phyloP scores from a whole-genome alignment of 306 rosid genomes.

The Cucumis cinereus region DNA sequence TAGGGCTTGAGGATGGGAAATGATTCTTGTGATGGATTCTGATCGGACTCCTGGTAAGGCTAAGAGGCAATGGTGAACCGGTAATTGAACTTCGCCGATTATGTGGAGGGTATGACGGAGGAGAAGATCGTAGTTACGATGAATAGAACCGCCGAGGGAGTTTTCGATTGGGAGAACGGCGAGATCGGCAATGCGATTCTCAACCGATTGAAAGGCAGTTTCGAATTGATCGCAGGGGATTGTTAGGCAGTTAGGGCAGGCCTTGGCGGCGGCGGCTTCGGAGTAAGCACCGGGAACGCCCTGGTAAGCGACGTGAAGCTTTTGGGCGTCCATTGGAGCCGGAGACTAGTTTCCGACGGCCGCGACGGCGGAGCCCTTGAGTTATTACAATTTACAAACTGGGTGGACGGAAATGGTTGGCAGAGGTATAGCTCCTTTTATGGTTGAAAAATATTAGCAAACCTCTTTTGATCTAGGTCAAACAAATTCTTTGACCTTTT shows the following conservation, averaged over 20 bases:
- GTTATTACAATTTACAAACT: background rate
- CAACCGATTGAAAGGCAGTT: slow-evolving; percentile 68
- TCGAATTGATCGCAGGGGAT: slow-evolving; percentile 11
- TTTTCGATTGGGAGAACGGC: slow-evolving; percentile 10
- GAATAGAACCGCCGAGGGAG: slow-evolving; percentile 16
- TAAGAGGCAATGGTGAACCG: slow-evolving; percentile 90
- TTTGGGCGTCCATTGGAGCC: slow-evolving; percentile 80
- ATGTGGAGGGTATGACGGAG: slow-evolving; percentile 94
- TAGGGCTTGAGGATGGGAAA: slow-evolving; percentile 86
- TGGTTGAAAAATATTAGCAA: too few species aligned
- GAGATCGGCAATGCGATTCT: slow-evolving; percentile 4
- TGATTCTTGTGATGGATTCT: slow-evolving; percentile 60
- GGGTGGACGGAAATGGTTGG: background rate
- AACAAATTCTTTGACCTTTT: too few species aligned
- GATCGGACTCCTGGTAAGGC: slow-evolving; percentile 65
- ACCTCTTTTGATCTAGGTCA: too few species aligned
- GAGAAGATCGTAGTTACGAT: slow-evolving; percentile 59
- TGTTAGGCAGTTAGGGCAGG: slow-evolving; percentile 6
- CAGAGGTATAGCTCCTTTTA: background rate
- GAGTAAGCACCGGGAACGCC: slow-evolving; percentile 97
- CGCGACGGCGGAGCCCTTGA: background rate
- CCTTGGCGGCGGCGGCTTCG: slow-evolving; percentile 23
- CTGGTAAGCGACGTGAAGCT: slow-evolving; percentile 75
- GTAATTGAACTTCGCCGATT: slow-evolving; percentile 83
- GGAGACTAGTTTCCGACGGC: slow-evolving; percentile 32